Conservation (phyloP, 2,329 filamentous ascomycete genomes). For the Sporothrix humicola region DNA sequence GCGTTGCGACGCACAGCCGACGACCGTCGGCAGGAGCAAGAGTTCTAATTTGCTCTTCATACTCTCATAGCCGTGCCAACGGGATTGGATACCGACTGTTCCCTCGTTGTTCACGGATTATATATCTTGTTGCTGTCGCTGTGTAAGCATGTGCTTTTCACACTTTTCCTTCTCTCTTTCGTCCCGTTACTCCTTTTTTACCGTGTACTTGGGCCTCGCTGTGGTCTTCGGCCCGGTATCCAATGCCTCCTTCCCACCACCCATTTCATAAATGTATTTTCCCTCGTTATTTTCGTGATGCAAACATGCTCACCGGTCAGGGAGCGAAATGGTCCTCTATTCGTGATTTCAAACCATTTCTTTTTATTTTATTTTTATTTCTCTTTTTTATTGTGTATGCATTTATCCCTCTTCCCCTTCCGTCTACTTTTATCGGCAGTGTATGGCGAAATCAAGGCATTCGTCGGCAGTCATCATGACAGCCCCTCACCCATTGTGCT, state of each 20-base stretch:
- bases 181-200: not conserved
- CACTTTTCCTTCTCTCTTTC: not conserved
- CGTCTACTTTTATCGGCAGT: not conserved
- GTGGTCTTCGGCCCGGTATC: not conserved
- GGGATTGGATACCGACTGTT: not conserved
- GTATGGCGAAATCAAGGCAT: not conserved
- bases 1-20: not conserved
- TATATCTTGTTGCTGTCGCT: not conserved
- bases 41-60: not conserved
- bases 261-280: not conserved
- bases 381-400: too few relatives aligned
- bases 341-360: not conserved
- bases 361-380: not conserved
- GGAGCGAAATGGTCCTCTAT: not conserved
- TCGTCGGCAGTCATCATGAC: not conserved
- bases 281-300: slow-evolving; percentile 6
- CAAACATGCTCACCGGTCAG: not conserved
- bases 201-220: not conserved
- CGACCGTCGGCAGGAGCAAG: not conserved
- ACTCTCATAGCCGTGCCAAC: not conserved
- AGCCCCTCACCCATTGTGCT: not conserved
- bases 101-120: not conserved
- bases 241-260: not conserved
- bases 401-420: not conserved
- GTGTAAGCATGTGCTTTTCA: not conserved